Evolutionary conservation across 768 basidiomycete species (phyloP).

Genomic region (Lactarius tabidus): DNA sequence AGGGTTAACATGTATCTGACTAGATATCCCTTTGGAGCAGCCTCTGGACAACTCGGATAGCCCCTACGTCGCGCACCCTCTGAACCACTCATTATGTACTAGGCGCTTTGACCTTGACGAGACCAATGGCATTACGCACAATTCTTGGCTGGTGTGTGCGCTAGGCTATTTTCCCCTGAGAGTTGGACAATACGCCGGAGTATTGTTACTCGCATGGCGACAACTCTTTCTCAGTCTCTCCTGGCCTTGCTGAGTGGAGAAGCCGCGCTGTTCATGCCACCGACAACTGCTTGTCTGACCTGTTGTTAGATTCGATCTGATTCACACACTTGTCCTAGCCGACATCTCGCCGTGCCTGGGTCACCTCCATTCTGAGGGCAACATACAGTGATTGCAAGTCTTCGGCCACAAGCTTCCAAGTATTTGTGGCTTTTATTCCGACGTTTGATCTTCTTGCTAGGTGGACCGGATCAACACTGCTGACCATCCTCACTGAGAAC

Average conservation of each 20-base stretch:
- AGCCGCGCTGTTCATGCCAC: conserved; percentile 47
- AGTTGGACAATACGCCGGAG: neutral
- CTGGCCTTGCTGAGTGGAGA: conserved; percentile 44
- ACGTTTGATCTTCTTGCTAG: neutral
- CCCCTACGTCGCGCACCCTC: conserved; percentile 54
- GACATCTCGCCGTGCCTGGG: conserved; percentile 59
- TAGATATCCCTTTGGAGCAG: conserved; percentile 58
- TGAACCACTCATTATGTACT: conserved; percentile 55
- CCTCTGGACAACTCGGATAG: conserved; percentile 42
- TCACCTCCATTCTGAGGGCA: conserved; percentile 58
- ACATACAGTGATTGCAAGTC: conserved; percentile 55
- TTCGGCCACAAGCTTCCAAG: conserved; percentile 57
- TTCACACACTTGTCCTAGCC: conserved; percentile 42
- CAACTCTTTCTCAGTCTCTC: conserved; percentile 44
- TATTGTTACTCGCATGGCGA: conserved; percentile 40
- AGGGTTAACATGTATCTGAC: conserved; percentile 41
- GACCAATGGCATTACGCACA: too few relatives aligned
- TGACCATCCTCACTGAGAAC: conserved; percentile 38
- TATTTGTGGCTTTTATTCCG: conserved; percentile 34
- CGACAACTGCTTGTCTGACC: conserved; percentile 37
- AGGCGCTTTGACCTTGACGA: conserved; percentile 64
- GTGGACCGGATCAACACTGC: conserved; percentile 45
- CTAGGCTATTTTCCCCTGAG: conserved; percentile 9
- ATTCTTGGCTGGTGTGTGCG: conserved; percentile 57
- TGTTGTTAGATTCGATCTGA: too few relatives aligned